Percentiles rank a stretch among this genome's conserved stretches.
Conservation (phyloP, 768 basidiomycete genomes). For the Mycena pura region DNA sequence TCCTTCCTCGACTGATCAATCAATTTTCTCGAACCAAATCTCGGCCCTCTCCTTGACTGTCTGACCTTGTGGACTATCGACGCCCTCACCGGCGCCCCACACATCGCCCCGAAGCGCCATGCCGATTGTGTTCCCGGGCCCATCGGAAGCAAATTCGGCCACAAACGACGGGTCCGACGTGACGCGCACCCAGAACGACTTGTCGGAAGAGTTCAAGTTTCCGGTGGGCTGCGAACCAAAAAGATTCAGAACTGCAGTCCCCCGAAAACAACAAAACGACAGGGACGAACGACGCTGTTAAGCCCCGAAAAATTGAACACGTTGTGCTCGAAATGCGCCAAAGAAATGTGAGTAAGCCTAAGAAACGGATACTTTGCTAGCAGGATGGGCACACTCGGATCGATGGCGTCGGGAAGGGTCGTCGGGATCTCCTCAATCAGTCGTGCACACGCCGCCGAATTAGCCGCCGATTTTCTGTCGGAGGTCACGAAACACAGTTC, state of each 20-base stretch:
- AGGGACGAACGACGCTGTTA: slow-evolving; percentile 24
- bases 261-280: not conserved
- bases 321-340: slow-evolving; percentile 34
- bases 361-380: slow-evolving; percentile 27
- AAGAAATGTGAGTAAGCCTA: slow-evolving; percentile 26
- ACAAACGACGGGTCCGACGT: not conserved
- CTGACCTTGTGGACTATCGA: slow-evolving; percentile 20
- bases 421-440: slow-evolving; percentile 25
- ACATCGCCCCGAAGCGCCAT: slow-evolving; percentile 26
- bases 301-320: slow-evolving; percentile 29
- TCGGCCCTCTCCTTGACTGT: slow-evolving; percentile 31
- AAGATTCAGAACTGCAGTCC: no score
- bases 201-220: slow-evolving; percentile 19
- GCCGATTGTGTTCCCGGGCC: slow-evolving; percentile 9
- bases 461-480: not conserved
- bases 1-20: no score
- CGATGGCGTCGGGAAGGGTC: slow-evolving; percentile 29
- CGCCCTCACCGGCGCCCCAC: slow-evolving; percentile 27
- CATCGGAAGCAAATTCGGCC: slow-evolving; percentile 24
- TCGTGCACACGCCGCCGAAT: slow-evolving; percentile 30
- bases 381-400: slow-evolving; percentile 31
- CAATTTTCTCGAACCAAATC: slow-evolving; percentile 31
- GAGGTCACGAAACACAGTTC: slow-evolving; percentile 20
- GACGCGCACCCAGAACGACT: slow-evolving; percentile 25
- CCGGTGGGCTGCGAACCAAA: no score